phyloP scores from a whole-genome alignment of 2,329 filamentous ascomycete genomes.

The Fusarium keratoplasticum region DNA sequence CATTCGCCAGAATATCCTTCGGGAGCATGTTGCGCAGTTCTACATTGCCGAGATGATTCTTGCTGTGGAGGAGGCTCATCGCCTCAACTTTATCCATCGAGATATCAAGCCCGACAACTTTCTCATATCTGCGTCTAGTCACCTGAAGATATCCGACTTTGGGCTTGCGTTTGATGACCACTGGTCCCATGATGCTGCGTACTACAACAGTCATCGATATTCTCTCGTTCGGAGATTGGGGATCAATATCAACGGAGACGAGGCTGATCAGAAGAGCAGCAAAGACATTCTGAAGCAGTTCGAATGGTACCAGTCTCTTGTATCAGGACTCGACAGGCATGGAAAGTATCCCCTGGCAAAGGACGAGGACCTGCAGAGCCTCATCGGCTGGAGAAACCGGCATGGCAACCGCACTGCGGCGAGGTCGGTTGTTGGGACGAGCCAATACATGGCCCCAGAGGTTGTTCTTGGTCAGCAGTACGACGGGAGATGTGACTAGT shows the following conservation, averaged over 20 bases:
- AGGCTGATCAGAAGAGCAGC: constrained; percentile 71
- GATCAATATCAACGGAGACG: constrained; percentile 79
- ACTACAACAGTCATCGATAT: constrained; percentile 87
- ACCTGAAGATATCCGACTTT: constrained; percentile 96
- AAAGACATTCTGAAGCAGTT: constrained; percentile 51
- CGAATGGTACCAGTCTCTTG: constrained; percentile 47
- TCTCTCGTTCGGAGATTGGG: constrained; percentile 81
- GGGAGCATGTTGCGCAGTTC: constrained; percentile 82
- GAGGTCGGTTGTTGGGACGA: constrained; percentile 90
- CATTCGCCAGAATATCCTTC: constrained; percentile 85
- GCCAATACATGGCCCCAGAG: constrained; percentile 98
- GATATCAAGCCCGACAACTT: constrained; percentile 99
- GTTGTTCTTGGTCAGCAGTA: constrained; percentile 85
- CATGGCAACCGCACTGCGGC: constrained; percentile 78
- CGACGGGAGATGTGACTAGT: constrained; percentile 95
- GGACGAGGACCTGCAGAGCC: constrained; percentile 48
- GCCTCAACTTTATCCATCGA: constrained; percentile 89
- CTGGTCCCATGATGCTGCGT: constrained; percentile 90
- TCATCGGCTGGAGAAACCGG: constrained; percentile 78
- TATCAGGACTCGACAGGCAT: constrained; percentile 48
- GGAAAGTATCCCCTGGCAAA: constrained; percentile 45
- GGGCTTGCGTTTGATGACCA: constrained; percentile 95
- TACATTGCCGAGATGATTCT: constrained; percentile 97
- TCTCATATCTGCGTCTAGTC: constrained; percentile 86
- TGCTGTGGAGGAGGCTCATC: constrained; percentile 92